Evolutionary conservation across 2,329 filamentous ascomycete species (phyloP).

Genomic region (Claviceps sp.): DNA sequence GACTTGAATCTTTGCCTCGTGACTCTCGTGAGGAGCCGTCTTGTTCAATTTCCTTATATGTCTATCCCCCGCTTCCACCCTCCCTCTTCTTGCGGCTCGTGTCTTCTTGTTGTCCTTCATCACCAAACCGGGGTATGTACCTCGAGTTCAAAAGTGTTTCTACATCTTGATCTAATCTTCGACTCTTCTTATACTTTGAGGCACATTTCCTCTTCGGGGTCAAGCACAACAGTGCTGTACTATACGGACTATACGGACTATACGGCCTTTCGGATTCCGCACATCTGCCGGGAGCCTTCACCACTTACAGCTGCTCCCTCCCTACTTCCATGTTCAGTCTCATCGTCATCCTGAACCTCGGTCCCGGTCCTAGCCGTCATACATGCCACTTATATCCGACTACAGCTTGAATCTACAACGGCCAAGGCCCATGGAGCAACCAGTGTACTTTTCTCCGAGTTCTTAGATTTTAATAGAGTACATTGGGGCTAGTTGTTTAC

Average conservation of each 20-base stretch:
- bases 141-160: neutral
- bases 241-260: no score
- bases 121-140: neutral
- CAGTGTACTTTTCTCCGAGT: neutral
- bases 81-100: slow-evolving; percentile 10
- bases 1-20: neutral
- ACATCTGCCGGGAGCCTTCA: neutral
- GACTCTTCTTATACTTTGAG: no score
- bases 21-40: neutral
- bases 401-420: neutral
- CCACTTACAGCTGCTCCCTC: neutral
- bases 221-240: no score
- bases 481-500: neutral
- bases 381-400: neutral
- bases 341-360: neutral
- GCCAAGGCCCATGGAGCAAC: neutral
- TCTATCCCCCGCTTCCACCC: slow-evolving; percentile 21
- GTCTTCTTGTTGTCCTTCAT: slow-evolving; percentile 7
- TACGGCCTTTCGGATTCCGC: neutral
- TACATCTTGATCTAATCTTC: neutral
- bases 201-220: no score
- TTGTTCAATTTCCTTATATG: slow-evolving; percentile 18
- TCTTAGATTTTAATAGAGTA: neutral
- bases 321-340: neutral
- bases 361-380: neutral